Base-by-base conservation (phyloP, 495 filamentous ascomycete species). In the Neurospora africana region DNA sequence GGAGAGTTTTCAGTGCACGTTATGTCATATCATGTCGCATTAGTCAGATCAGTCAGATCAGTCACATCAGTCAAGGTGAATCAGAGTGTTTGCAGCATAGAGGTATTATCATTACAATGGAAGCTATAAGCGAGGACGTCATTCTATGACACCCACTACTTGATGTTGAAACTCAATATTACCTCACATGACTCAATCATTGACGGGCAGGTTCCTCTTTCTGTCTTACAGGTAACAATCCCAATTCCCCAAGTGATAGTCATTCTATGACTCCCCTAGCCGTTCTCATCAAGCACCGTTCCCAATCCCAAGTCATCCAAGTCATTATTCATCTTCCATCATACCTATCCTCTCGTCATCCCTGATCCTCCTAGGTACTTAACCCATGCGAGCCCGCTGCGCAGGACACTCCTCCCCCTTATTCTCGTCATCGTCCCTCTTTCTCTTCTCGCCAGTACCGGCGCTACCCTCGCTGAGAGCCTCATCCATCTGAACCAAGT, bases 301-400 rank as follows among this genome's bases (percentile, higher is more conserved):
- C 40, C 40, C 5, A 19, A 7, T 19, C 13, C 39, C 40, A 19
- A 8, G 5, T 43, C 5, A 8, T 19, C 6, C 19, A 8, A 43
- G 41, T 43, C 41, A 43, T 19, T 7, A n/a, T 0, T 43, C 19
- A 19, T 43, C 7, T 1, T 9, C 7, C 19, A 43, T 43, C 40
- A n/a, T n/a, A 9, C 0, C 6, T n/a, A 9, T 0, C 6, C 7
- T 9, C 8, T 9, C 7, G 1, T 9, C 36, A 9, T 43, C 6
- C 19, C 2, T 8, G 5, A 43, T 7, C 5, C 17, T 3, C 2
- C 3, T 0, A n/a, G n/a, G n/a, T n/a, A 9, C 0, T 8, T 5
- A 41, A 7, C 2, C 0, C 3, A 9, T 0, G 0, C 41, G 41
- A n/a, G 41, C 19, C 41, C 41, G 19, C 41, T 43, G 41, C 0